These are phyloP conservation scores for Skeletonema marinoi DNA, from an alignment of 108 stramenopile genomes.

Conservation along the genomic window DNA sequence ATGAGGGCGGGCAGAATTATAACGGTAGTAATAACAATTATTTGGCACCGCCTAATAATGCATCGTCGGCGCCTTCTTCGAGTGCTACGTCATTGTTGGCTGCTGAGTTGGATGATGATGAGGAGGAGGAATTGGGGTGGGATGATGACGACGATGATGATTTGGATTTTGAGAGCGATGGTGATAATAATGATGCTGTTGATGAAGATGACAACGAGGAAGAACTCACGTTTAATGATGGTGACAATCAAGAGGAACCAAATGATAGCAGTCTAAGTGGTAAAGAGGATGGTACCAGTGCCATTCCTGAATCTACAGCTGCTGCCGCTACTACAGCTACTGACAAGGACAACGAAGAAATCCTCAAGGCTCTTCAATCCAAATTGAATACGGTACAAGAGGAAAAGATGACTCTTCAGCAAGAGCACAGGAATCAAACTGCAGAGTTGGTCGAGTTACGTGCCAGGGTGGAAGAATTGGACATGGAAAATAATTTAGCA, in stretches of 20 bases:
- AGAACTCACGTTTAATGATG: background rate
- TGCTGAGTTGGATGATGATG: background rate
- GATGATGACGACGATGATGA: slow-evolving; percentile 30
- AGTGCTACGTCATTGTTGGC: background rate
- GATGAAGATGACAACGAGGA: background rate
- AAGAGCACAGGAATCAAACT: slow-evolving; percentile 33
- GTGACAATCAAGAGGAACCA: background rate
- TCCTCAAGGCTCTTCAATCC: slow-evolving; percentile 22
- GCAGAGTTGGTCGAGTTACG: slow-evolving; percentile 40
- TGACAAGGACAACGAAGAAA: slow-evolving; percentile 9
- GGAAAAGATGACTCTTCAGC: slow-evolving; percentile 22
- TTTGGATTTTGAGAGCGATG: slow-evolving; percentile 10
- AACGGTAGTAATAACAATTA: background rate
- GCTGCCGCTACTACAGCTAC: background rate
- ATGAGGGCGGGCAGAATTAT: background rate
- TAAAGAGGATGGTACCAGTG: background rate
- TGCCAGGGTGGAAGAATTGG: slow-evolving; percentile 40
- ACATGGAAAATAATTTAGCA: background rate
- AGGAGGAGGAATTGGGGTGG: slow-evolving; percentile 42
- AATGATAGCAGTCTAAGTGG: background rate
- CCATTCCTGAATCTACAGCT: background rate
- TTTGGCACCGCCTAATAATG: background rate
- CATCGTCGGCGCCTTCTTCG: background rate
- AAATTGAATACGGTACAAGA: slow-evolving; percentile 29
- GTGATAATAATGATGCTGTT: background rate